These are phyloP conservation scores for Castanopsis chinensis DNA, from an alignment of 306 rosid genomes.

Conservation along the genomic window DNA sequence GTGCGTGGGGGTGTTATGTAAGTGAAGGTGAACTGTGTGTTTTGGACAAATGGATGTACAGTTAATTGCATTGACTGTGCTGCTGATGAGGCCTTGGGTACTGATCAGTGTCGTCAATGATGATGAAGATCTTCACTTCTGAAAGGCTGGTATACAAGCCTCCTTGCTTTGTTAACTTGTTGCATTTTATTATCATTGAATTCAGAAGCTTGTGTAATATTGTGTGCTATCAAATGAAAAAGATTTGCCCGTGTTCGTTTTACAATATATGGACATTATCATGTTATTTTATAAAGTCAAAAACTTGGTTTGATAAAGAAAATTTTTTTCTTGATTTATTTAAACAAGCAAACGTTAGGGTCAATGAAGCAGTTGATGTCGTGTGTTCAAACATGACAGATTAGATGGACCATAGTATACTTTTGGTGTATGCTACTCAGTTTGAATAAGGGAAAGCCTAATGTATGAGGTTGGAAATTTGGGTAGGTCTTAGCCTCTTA, in stretches of 20 bases:
- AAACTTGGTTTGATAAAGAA: background rate
- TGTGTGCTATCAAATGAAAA: background rate
- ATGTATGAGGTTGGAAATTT: background rate
- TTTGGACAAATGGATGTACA: slow-evolving; percentile 30
- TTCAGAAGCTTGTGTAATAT: background rate
- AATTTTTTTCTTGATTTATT: background rate
- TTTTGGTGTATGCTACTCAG: background rate
- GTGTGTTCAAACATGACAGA: background rate
- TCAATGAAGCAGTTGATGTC: background rate
- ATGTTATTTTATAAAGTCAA: background rate
- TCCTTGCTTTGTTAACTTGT: background rate
- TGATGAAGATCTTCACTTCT: slow-evolving; percentile 89
- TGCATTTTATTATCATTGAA: background rate
- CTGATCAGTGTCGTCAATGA: slow-evolving; percentile 51
- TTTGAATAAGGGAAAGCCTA: background rate
- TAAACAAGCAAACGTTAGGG: background rate
- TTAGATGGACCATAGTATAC: background rate
- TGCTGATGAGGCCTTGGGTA: slow-evolving; percentile 73
- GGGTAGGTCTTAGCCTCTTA: background rate
- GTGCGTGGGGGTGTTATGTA: background rate
- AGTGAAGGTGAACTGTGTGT: slow-evolving; percentile 13
- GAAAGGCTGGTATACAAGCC: slow-evolving; percentile 63
- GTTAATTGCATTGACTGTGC: slow-evolving; percentile 98
- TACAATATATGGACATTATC: background rate
- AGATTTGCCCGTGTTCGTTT: background rate